Percentiles rank a stretch among this genome's conserved stretches.
phyloP scores from a whole-genome alignment of 2,329 filamentous ascomycete species.

The Tolypocladium guangdongense region DNA sequence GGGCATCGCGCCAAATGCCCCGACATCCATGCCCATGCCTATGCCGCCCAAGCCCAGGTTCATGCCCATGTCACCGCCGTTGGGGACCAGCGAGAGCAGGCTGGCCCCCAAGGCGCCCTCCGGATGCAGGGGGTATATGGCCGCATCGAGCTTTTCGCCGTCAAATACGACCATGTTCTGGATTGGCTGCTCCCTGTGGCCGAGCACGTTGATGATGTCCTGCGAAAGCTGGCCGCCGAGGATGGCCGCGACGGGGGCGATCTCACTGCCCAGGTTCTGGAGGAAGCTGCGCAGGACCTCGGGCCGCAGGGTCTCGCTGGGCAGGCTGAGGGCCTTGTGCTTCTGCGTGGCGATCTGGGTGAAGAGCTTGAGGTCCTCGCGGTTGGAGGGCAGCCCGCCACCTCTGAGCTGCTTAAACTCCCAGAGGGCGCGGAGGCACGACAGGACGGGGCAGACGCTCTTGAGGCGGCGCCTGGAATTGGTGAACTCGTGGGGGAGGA shows the following conservation, averaged over 20 bases:
- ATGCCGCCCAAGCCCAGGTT: conserved; percentile 11
- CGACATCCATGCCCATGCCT: conserved; percentile 8
- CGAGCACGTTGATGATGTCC: conserved; percentile 93
- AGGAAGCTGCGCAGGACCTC: conserved; percentile 76
- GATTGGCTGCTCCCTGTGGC: conserved; percentile 82
- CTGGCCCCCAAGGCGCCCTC: conserved; percentile 42
- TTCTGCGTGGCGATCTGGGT: conserved; percentile 67
- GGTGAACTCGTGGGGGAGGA: conserved; percentile 56
- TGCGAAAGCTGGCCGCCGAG: conserved; percentile 86
- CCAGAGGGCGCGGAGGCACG: conserved; percentile 84
- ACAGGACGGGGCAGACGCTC: conserved; percentile 73
- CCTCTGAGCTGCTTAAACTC: conserved; percentile 53
- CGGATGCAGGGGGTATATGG: conserved; percentile 74
- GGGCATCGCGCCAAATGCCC: conserved; percentile 1
- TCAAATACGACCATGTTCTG: conserved; percentile 94
- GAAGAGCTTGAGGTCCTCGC: conserved; percentile 62
- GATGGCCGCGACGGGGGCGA: conserved; percentile 79
- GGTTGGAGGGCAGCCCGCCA: conserved; percentile 43
- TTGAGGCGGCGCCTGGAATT: conserved; percentile 57
- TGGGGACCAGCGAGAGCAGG: conserved; percentile 27
- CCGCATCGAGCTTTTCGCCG: conserved; percentile 66
- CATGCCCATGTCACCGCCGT: conserved; percentile 13
- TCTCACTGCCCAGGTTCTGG: conserved; percentile 73
- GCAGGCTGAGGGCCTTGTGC: conserved; percentile 63
- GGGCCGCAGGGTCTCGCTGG: conserved; percentile 53